These are phyloP conservation scores for Pyrus hybrid DNA, from an alignment of 331 rosid genomes.

Conservation along the genomic window DNA sequence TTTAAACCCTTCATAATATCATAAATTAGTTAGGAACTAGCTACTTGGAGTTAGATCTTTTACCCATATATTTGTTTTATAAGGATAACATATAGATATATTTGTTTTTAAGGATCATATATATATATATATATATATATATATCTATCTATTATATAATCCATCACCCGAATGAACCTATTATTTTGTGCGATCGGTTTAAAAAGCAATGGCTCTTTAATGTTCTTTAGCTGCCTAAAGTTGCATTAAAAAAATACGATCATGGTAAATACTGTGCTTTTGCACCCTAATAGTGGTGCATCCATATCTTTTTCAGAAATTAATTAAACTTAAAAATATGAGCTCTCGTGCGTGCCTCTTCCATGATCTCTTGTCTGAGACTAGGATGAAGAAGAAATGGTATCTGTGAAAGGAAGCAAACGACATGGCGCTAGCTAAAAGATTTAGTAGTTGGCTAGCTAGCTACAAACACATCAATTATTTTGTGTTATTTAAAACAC, in stretches of 20 bases:
- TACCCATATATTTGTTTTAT: background rate
- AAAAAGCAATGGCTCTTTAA: slow-evolving; percentile 2
- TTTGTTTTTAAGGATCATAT: background rate
- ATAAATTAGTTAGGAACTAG: background rate
- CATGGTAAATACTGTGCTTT: background rate
- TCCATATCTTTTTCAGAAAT: background rate
- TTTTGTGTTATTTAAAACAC: background rate
- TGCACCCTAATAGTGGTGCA: slow-evolving; percentile 23
- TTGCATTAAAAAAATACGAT: no score
- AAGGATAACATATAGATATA: background rate
- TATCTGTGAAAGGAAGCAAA: background rate
- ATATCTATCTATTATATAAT: background rate
- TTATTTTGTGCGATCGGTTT: background rate
- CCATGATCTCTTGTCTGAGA: background rate
- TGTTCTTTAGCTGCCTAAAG: slow-evolving; percentile 20
- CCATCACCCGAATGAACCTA: background rate
- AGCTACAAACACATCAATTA: background rate
- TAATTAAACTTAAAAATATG: background rate
- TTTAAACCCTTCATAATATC: background rate
- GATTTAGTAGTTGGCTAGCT: background rate
- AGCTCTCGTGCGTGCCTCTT: background rate
- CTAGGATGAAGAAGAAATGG: slow-evolving; percentile 1
- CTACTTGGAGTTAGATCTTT: background rate
- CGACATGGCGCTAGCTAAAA: background rate
- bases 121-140: no score